Evolutionary conservation across 371 early-diverging fungal species (phyloP), one percentile per base, ranked within the genome.

Genomic region (Lichtheimia ramosa): DNA sequence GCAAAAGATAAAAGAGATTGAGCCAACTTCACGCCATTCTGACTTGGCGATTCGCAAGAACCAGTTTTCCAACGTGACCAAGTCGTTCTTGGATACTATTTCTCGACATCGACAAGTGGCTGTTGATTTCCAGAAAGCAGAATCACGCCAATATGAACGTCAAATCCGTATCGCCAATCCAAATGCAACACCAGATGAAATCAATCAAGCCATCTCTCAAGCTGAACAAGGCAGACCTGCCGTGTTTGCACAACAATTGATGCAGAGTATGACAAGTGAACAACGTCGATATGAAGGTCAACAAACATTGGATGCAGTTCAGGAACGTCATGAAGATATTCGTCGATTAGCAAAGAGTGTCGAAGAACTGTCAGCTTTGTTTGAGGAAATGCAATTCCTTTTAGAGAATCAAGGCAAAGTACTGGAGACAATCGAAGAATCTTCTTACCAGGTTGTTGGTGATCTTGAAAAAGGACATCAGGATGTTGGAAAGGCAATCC

Each of bases 241-340:
- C 10, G 75, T 80, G 4, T 80, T 80, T 69, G 70, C 77, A 24
- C 75, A 80, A 48, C 77, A 77, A 18, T 54, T 80, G 27, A 65
- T 80, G 63, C 73, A 74, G 50, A 63, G 71, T 10, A 66, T 78
- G 50, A 60, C 59, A 13, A 58, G 65, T 40, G 77, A 74, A 20
- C 71, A 74, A 56, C 64, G 74, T 51, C 74, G 75, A 18, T 71
- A 77, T 49, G 61, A 68, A 3, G 81, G 75, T 12, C 73, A 75
- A 48, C 68, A 71, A 18, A 73, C 81, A 2, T 54, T 77, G 51
- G 74, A 80, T 60, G 77, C 77, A 18, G 81, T 80, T 8, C 71
- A 75, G 61, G 77, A 77, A 61, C 75, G 81, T 16, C 81, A 80
- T 55, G 68, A 77, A n/a, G 81, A 80, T 56, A 80, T 80, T 43